Percentiles rank a stretch among this genome's conserved stretches.
Conservation (phyloP, 106 monocot genomes). For the Chionographis japonica region DNA sequence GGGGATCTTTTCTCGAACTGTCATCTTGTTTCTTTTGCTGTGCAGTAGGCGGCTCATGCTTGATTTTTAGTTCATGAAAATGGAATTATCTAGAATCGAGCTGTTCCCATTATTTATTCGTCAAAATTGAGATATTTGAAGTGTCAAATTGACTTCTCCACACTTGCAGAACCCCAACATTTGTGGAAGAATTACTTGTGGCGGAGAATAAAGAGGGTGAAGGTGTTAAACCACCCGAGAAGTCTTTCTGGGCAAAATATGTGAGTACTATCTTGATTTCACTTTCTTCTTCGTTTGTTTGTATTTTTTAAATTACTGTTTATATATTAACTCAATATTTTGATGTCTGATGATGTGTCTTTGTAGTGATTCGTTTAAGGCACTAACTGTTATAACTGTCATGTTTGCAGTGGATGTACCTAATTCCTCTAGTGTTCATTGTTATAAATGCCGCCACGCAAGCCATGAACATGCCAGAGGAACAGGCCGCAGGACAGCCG, state of each 20-base stretch:
- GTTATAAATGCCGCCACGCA: slow-evolving; percentile 81
- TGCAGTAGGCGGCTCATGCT: no score
- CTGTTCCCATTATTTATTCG: no score
- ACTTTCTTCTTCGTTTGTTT: neutral
- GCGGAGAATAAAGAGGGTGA: slow-evolving; percentile 58
- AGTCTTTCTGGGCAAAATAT: slow-evolving; percentile 98
- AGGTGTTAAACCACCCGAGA: slow-evolving; percentile 77
- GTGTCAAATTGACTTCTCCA: neutral
- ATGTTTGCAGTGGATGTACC: slow-evolving; percentile 86
- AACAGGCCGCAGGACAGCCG: slow-evolving; percentile 44
- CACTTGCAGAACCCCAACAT: slow-evolving; percentile 78
- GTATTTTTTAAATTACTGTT: neutral
- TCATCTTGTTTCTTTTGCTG: neutral
- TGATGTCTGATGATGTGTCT: neutral
- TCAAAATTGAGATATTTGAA: neutral
- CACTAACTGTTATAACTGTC: neutral
- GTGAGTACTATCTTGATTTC: slow-evolving; percentile 32
- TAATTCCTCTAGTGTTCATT: slow-evolving; percentile 78
- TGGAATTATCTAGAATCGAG: no score
- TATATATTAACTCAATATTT: neutral
- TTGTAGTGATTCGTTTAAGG: slow-evolving; percentile 3
- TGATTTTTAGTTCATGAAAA: no score
- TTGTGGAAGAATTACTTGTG: slow-evolving; percentile 73
- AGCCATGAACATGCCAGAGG: slow-evolving; percentile 77
- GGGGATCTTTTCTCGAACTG: neutral